Evolutionary conservation across 2,329 filamentous ascomycete genomes (phyloP).

Genomic region (Aspergillus transmontanensis): DNA sequence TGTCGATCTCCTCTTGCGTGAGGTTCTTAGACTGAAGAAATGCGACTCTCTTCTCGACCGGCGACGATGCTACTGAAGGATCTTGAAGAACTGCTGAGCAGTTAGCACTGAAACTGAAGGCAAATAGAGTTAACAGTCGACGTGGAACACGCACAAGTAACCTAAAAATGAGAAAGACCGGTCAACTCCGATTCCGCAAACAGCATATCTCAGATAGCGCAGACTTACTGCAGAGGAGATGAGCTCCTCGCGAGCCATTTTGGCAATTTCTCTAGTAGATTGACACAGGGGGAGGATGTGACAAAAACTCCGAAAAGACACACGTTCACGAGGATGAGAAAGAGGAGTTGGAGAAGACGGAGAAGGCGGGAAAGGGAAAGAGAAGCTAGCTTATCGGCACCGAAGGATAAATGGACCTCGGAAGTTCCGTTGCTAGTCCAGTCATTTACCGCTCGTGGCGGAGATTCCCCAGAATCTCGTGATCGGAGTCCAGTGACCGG

Average conservation of each 20-base stretch:
- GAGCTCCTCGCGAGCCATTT: conserved; percentile 92
- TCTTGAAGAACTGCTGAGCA: conserved; percentile 77
- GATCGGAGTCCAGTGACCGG: conserved; percentile 16
- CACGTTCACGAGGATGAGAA: conserved; percentile 16
- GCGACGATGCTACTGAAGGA: conserved; percentile 82
- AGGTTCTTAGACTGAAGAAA: conserved; percentile 97
- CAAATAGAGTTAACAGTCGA: conserved; percentile 2
- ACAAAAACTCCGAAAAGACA: conserved; percentile 8
- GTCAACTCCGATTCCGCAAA: conserved; percentile 32
- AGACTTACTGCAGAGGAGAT: conserved; percentile 74
- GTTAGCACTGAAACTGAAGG: conserved; percentile 3
- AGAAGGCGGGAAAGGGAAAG: conserved; percentile 11
- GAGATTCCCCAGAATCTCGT: conserved; percentile 38
- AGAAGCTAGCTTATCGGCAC: conserved; percentile 26
- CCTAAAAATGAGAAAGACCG: conserved; percentile 34
- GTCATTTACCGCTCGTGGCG: conserved; percentile 17
- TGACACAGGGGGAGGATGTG: conserved; percentile 7
- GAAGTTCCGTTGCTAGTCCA: conserved; percentile 27
- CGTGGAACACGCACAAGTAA: conserved; percentile 51
- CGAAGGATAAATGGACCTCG: conserved; percentile 38
- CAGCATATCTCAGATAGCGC: conserved; percentile 26
- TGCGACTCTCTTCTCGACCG: conserved; percentile 88
- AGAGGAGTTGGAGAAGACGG: conserved; percentile 17
- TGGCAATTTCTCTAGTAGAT: conserved; percentile 39
- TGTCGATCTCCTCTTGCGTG: conserved; percentile 91